Evolutionary conservation across 306 rosid genomes (phyloP).

Genomic region (Medicago lupulina): DNA sequence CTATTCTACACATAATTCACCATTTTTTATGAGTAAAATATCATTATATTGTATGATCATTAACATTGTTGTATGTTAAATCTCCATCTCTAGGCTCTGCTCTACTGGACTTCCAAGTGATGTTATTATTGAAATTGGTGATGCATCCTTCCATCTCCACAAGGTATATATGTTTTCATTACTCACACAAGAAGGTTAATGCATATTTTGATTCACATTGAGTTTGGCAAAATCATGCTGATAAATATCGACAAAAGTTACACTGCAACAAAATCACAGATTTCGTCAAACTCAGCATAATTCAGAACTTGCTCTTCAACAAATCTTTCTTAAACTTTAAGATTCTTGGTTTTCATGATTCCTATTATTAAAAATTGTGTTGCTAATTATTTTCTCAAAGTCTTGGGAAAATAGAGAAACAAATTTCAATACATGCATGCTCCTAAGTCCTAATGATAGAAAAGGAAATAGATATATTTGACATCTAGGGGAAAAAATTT

Average conservation of each 20-base stretch:
- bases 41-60: constrained; percentile 13
- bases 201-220: background rate
- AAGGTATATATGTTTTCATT: constrained; percentile 59
- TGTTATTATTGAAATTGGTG: constrained; percentile 78
- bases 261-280: background rate
- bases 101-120: constrained; percentile 87
- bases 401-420: background rate
- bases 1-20: background rate
- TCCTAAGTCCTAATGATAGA: background rate
- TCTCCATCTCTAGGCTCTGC: constrained; percentile 68
- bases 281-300: background rate
- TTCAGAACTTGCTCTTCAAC: background rate
- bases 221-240: background rate
- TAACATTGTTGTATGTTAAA: constrained; percentile 28
- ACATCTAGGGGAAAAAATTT: background rate
- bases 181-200: constrained; percentile 2
- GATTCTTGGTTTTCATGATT: background rate
- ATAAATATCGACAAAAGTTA: background rate
- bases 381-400: background rate
- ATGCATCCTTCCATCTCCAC: constrained; percentile 81
- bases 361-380: background rate
- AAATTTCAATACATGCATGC: background rate
- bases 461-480: background rate
- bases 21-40: constrained; percentile 5
- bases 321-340: background rate